Conservation (phyloP, 257 asterid genomes). For the Solanum virginianum region DNA sequence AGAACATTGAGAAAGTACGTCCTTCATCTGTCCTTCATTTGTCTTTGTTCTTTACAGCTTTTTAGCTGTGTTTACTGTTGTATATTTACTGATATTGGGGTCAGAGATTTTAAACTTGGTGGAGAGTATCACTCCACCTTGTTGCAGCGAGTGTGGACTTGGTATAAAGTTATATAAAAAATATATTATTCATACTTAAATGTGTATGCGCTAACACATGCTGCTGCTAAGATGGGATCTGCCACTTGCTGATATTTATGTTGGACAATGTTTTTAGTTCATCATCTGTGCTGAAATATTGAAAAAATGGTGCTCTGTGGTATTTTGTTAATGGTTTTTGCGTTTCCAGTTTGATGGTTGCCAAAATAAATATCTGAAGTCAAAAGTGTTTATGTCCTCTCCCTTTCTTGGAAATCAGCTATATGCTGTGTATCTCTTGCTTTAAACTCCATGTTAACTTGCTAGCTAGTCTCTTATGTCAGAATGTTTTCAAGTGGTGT, state of each 20-base stretch:
- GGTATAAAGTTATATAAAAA: not conserved
- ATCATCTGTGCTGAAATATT: not conserved
- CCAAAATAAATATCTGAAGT: not conserved
- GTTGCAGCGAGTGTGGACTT: not conserved
- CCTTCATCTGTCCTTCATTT: not conserved
- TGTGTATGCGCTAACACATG: not conserved
- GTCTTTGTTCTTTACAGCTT: not conserved
- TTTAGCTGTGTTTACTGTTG: not conserved
- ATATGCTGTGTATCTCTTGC: not conserved
- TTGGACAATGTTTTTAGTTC: not conserved
- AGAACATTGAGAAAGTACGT: constrained; percentile 45
- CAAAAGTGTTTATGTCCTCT: not conserved
- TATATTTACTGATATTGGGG: not conserved
- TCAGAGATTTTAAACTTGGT: not conserved
- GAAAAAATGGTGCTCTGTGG: not conserved
- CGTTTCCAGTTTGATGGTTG: not conserved
- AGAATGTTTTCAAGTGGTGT: not conserved
- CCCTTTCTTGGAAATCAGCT: not conserved
- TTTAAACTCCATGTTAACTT: not conserved
- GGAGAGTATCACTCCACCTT: not conserved
- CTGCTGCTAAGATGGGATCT: not conserved
- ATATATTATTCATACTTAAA: not conserved
- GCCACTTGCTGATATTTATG: not conserved
- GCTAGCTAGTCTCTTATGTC: not conserved
- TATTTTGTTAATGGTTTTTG: not conserved